Evolutionary conservation across 2,329 filamentous ascomycete species (phyloP), one percentile per base, ranked within the genome.

Genomic region (Mycosphaerella arachidis): DNA sequence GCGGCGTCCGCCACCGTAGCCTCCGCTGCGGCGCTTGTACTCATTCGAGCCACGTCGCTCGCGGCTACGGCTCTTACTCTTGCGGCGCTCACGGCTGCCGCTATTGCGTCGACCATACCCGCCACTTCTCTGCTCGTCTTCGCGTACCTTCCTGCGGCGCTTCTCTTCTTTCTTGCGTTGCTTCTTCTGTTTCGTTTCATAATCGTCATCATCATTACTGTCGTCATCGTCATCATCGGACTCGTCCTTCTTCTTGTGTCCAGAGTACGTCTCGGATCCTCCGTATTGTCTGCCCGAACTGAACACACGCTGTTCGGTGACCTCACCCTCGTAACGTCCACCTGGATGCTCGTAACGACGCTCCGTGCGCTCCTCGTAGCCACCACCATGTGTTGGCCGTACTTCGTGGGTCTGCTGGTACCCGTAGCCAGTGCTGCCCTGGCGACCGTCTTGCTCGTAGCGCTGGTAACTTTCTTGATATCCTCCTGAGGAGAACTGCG

Each of bases 321-420:
- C 74, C 56, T 79, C 73, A 40, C 73, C 70, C 9, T 75, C 71
- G 67, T 72, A 80, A 24, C 73, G 68, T 35, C 73, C 72, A n/a
- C 74, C 75, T 7, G 75, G 74, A 20, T 71, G 69, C 64, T 80
- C 77, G 52, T 82, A 80, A 20, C 75, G 78, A 31, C 79, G 78
- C 73, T 87, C 83, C 37, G 82, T 83, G 43, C 78, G 82, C 64
- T 84, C 77, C 67, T 87, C 82, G 62, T 84, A 86, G 6, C 84
- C 81, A 48, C 84, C 82, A 3, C 80, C 81, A 55, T 78, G 74
- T 6, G 72, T 76, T 18, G 79, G 78, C 9, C 78, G 80, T 7
- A 80, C 80, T 70, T 88, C 83, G 5, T 78, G 81, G 52, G 77
- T 78, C 70, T 87, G 79, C 69, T 87, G 78, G 66, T 85, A 87